Evolutionary conservation across 1,284 basidiomycete genomes (phyloP).

Genomic region (Amylostereum areolatum): DNA sequence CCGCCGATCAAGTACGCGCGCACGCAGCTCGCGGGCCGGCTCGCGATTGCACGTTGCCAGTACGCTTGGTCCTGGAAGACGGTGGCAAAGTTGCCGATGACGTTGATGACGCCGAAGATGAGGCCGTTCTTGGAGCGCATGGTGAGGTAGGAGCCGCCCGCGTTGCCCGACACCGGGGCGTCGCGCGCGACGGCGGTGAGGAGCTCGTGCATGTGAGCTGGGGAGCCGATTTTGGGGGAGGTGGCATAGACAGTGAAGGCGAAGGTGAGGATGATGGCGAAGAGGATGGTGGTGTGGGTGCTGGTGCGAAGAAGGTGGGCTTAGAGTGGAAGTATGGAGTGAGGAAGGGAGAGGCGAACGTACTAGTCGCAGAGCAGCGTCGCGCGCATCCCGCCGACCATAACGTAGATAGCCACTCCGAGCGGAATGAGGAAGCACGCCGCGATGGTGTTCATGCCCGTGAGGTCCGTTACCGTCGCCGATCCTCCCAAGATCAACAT

Average conservation of each 20-base stretch:
- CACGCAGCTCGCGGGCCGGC: slow-evolving; percentile 75
- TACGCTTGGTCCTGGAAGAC: slow-evolving; percentile 71
- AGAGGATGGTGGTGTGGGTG: slow-evolving; percentile 77
- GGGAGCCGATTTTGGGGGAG: slow-evolving; percentile 46
- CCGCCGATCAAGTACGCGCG: slow-evolving; percentile 88
- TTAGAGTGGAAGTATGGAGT: slow-evolving; percentile 3
- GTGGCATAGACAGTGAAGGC: slow-evolving; percentile 71
- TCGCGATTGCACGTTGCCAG: slow-evolving; percentile 87
- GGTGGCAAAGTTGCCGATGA: slow-evolving; percentile 78
- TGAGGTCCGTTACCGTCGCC: slow-evolving; percentile 54
- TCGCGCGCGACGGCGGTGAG: slow-evolving; percentile 33
- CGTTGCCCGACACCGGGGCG: slow-evolving; percentile 52
- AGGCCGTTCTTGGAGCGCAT: slow-evolving; percentile 80
- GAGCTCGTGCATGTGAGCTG: slow-evolving; percentile 46
- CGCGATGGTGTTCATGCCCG: slow-evolving; percentile 50
- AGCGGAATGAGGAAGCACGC: slow-evolving; percentile 62
- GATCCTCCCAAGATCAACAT: slow-evolving; percentile 58
- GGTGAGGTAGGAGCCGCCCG: slow-evolving; percentile 61
- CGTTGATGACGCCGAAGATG: slow-evolving; percentile 87
- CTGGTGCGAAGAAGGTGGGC: slow-evolving; percentile 24
- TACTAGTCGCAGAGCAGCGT: slow-evolving; percentile 36
- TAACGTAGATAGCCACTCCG: slow-evolving; percentile 51
- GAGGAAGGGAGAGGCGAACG: slow-evolving; percentile 2
- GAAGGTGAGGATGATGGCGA: slow-evolving; percentile 73
- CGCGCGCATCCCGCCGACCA: slow-evolving; percentile 45